Base-by-base conservation (phyloP, 306 rosid genomes). In the Dalbergia cochinchinensis region DNA sequence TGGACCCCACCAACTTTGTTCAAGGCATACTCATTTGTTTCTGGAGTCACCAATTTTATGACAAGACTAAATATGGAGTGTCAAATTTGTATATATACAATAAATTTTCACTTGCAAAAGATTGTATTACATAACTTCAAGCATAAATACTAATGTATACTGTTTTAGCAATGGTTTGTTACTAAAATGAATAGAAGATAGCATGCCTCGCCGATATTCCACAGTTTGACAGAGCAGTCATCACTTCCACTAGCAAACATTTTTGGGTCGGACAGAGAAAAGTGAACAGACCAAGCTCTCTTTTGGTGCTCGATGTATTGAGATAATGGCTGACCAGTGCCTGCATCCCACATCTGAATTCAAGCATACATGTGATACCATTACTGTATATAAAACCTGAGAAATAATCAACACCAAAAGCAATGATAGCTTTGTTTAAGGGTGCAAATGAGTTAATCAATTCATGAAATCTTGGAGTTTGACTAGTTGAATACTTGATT, bases 231-330 rank as follows among this genome's bases (percentile, higher is more conserved):
- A 16, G 88, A 73, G 84, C 92, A 90, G 73, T 95, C 99, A 80
- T 95, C 98, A 82, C 98, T 91, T 78, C 98, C 98, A 83, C 97
- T 95, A 71, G 98, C 98, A 84, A 95, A 88, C 87, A 86, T 88
- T 85, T 91, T 95, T 5, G 99, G 99, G 84, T 86, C 83, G 0
- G 92, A 92, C 78, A 16, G 77, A 60, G 97, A 93, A 80, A 95
- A 93, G 88, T 95, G 94, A 70, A 95, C 85, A 33, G 97, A 95
- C 99, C 99, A 95, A 59, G 99, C 97, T 86, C 95, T 93, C 86
- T 67, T 88, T 76, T 78, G 89, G 86, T 95, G 99, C 89, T 89
- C 97, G 41, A 7, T 83, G 90, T 87, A 91, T 82, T 82, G 92
- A 90, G 92, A 80, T 80, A 91, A 85, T 73, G 74, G 88, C 83